These are phyloP conservation scores for Iberis amara DNA, from an alignment of 441 rosid genomes.

Conservation along the genomic window DNA sequence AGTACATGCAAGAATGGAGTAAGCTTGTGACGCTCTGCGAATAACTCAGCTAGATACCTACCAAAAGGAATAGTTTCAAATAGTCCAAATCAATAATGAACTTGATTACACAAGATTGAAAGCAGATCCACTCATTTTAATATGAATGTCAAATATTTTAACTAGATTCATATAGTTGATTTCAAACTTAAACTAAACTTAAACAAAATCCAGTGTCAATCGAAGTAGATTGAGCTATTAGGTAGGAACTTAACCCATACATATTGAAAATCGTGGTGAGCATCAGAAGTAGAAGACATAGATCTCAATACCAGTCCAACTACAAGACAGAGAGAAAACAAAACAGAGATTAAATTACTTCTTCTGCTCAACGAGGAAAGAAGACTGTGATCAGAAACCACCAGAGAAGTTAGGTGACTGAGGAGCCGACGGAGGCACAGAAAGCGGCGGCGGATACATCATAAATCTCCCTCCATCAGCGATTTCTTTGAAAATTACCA, in stretches of 20 bases:
- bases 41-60: conserved; percentile 77
- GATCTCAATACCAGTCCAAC: no score
- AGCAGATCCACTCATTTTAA: conserved; percentile 3
- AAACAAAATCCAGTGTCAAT: no score
- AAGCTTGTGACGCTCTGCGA: conserved; percentile 71
- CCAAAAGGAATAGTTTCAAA: conserved; percentile 12
- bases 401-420: conserved; percentile 36
- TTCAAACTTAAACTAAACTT: no score
- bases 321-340: no score
- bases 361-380: conserved; percentile 33
- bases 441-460: conserved; percentile 28
- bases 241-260: no score
- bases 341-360: conserved; percentile 25
- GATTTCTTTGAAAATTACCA: no score
- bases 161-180: neutral
- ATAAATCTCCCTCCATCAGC: conserved; percentile 22
- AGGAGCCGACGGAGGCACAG: conserved; percentile 32
- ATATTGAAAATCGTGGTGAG: no score
- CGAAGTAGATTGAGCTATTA: no score
- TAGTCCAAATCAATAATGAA: conserved; percentile 18
- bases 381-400: conserved; percentile 36
- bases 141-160: neutral
- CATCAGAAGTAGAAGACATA: no score
- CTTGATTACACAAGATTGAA: conserved; percentile 10
- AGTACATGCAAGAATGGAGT: conserved; percentile 69